Percentiles rank a stretch among this genome's conserved stretches.
Conservation (phyloP, 345 rosid species). For the Psidium guajava region DNA sequence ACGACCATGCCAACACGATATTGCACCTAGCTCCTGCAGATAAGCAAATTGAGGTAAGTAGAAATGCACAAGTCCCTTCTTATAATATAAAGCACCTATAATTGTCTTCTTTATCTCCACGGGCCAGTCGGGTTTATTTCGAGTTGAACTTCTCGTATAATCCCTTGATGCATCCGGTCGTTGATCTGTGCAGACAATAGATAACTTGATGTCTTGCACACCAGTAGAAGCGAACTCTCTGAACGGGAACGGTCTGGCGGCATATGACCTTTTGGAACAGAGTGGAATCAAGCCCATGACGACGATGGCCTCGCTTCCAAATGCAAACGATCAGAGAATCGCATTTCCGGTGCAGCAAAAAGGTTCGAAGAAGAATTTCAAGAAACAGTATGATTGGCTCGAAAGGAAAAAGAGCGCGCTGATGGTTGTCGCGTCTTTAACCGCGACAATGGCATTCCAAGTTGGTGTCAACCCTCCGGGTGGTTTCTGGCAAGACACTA, state of each 20-base stretch:
- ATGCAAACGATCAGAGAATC: neutral
- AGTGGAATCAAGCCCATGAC: neutral
- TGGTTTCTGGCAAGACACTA: neutral
- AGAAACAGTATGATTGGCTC: neutral
- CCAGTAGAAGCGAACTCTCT: neutral
- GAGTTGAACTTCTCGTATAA: neutral
- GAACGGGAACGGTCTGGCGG: neutral
- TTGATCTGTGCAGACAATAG: neutral
- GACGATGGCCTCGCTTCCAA: neutral
- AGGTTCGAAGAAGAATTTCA: neutral
- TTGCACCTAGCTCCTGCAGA: neutral
- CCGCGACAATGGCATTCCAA: neutral
- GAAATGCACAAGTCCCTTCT: neutral
- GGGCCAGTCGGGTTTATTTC: rapidly evolving
- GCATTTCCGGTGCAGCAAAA: neutral
- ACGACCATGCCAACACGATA: neutral
- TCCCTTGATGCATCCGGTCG: neutral
- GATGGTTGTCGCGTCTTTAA: neutral
- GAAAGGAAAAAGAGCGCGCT: no score
- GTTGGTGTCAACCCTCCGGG: neutral
- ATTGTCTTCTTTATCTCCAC: neutral
- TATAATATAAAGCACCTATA: neutral
- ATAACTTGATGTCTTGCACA: neutral
- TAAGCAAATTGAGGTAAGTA: neutral
- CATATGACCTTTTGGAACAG: neutral